These are phyloP conservation scores for Macrolepiota albuminosa DNA, from an alignment of 768 basidiomycete genomes.

Conservation along the genomic window DNA sequence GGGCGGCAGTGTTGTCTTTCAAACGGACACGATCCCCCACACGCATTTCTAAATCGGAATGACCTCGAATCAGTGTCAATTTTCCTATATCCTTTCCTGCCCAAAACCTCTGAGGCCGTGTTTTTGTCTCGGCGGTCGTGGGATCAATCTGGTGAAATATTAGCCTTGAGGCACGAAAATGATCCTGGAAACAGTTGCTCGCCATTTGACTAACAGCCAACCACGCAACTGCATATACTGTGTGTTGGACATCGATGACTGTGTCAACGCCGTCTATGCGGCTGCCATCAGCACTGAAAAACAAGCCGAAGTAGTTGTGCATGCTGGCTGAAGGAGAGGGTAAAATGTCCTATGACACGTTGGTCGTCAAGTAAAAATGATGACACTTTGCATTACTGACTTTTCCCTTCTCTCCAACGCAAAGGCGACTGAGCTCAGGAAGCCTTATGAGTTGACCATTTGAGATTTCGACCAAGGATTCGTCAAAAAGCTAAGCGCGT, in stretches of 20 bases:
- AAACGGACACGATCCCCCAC: constrained; percentile 71
- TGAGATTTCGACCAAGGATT: constrained; percentile 69
- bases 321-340: constrained; percentile 44
- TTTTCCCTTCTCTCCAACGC: constrained; percentile 70
- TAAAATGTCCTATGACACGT: constrained; percentile 54
- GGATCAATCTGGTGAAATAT: constrained; percentile 49
- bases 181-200: constrained; percentile 18
- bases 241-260: constrained; percentile 70
- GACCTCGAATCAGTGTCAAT: constrained; percentile 58
- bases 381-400: constrained; percentile 35
- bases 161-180: neutral
- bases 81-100: constrained; percentile 55
- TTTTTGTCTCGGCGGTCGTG: constrained; percentile 46
- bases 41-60: constrained; percentile 58
- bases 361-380: neutral
- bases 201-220: constrained; percentile 85
- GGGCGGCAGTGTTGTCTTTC: constrained; percentile 43
- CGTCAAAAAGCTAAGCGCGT: constrained; percentile 68
- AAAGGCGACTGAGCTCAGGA: constrained; percentile 71
- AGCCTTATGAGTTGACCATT: constrained; percentile 61
- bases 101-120: constrained; percentile 77
- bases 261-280: constrained; percentile 47
- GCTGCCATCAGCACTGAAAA: constrained; percentile 35
- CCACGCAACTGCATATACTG: constrained; percentile 80
- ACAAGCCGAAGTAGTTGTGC: constrained; percentile 40